Evolutionary conservation across 2,329 filamentous ascomycete species (phyloP), one percentile per base, ranked within the genome.

Genomic region (Pseudofabraea citricarpa): DNA sequence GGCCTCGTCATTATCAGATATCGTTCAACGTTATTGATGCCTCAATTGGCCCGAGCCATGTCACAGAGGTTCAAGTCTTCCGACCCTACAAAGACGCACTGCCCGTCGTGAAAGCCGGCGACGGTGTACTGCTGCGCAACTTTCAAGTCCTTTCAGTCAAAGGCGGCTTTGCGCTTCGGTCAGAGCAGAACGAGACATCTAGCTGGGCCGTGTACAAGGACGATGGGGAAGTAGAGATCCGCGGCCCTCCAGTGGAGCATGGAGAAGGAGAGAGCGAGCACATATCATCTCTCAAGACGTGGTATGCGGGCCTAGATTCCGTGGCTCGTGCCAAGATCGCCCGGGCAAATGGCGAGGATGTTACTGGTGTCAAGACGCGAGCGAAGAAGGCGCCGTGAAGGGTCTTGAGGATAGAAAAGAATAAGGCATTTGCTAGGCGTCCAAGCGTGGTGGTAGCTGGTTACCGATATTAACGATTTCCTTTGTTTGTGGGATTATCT

Each of bases 151-250:
- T 72, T 32, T 66, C 77, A 3, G 61, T 81, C 40, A 72, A 73
- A 45, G 73, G 73, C 41, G 78, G 74, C 2, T 81, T 77, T 48
- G 78, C 75, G 1, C 62, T 83, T 39, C 65, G 70, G 37, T 59
- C 57, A 10, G 55, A 56, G 9, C 71, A 70, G n/a, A 69, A 66
- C n/a, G 74, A 75, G 35, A 66, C 64, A 24, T 81, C 77, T 13
- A 73, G 75, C 42, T 84, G 81, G 75, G 79, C 76, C 2, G 76
- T 84, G 3, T 82, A 79, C 49, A 75, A 80, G 51, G 51, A 50
- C 19, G 46, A 44, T 10, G 54, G 63, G 29, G 60, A 64, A 24
- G 74, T 51, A 7, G 56, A 83, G 62, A 73, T 83, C 41, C 73
- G 71, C 47, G 79, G 79, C 0, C 75, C 77, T 41, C 78, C 78